Evolutionary conservation across 495 filamentous ascomycete species (phyloP).

Genomic region (Aspergillus ostianus): DNA sequence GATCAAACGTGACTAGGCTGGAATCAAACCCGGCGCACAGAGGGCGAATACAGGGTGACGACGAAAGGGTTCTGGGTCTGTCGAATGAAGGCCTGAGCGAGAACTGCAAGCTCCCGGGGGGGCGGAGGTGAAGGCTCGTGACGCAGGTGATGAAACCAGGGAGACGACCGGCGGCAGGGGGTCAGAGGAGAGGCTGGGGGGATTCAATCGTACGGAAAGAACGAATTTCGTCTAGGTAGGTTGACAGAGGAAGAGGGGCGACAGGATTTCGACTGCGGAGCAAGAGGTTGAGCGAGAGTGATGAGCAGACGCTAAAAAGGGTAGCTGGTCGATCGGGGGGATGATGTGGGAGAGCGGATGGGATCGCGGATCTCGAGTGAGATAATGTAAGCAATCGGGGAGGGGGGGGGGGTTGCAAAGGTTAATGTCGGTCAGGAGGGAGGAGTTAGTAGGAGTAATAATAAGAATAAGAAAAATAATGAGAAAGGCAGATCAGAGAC

Average conservation of each 20-base stretch:
- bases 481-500: neutral
- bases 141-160: constrained; percentile 20
- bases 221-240: constrained; percentile 1
- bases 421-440: constrained; percentile 12
- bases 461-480: neutral
- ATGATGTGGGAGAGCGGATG: constrained; percentile 28
- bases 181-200: constrained; percentile 7
- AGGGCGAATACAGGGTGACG: constrained; percentile 11
- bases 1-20: constrained; percentile 6
- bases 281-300: constrained; percentile 25
- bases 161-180: constrained; percentile 12
- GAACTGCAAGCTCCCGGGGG: constrained; percentile 22
- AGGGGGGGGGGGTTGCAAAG: constrained; percentile 6
- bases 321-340: constrained; percentile 18
- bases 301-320: constrained; percentile 30
- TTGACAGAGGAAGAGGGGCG: constrained; percentile 22
- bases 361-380: constrained; percentile 22
- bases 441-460: neutral
- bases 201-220: neutral
- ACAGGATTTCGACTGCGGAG: constrained; percentile 27
- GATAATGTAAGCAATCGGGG: constrained; percentile 29
- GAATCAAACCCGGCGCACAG: constrained; percentile 18
- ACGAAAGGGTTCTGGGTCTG: constrained; percentile 9
- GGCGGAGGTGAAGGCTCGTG: constrained; percentile 17
- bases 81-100: constrained; percentile 22